phyloP scores from a whole-genome alignment of 352 stramenopile species.

The Blastocystis sp. region DNA sequence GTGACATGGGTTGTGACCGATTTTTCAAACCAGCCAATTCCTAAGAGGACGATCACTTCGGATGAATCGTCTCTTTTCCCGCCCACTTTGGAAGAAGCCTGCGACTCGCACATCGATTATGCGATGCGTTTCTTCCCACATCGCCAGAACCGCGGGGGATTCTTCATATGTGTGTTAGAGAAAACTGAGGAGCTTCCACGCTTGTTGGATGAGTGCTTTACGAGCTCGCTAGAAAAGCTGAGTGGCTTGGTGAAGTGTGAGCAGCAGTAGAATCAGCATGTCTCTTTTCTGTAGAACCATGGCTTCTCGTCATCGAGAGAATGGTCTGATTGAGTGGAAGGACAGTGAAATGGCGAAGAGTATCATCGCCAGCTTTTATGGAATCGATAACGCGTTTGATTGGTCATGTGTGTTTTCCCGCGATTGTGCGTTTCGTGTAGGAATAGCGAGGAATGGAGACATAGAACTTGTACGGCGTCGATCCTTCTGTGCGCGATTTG shows the following conservation, averaged over 20 bases:
- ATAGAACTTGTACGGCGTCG: background rate
- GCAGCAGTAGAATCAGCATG: background rate
- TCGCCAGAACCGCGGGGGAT: conserved; percentile 93
- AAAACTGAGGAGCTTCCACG: conserved; percentile 69
- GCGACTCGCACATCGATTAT: conserved; percentile 76
- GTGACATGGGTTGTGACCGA: conserved; percentile 85
- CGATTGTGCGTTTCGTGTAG: background rate
- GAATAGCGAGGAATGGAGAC: background rate
- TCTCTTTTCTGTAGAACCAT: background rate
- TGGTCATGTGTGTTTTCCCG: background rate
- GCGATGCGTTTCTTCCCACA: conserved; percentile 94
- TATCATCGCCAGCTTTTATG: background rate
- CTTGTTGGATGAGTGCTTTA: background rate
- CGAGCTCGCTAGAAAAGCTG: background rate
- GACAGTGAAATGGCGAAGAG: too few species aligned
- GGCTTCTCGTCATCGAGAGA: too few species aligned
- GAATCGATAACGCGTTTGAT: background rate
- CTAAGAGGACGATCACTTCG: background rate
- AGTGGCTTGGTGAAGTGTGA: background rate
- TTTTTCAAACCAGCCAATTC: background rate
- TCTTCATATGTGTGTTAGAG: conserved; percentile 94
- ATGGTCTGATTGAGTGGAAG: background rate
- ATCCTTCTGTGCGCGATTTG: background rate
- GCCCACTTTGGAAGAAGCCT: background rate
- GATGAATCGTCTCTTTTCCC: background rate